Evolutionary conservation across 2,329 filamentous ascomycete species (phyloP).

Genomic region (Metarhizium anisopliae): DNA sequence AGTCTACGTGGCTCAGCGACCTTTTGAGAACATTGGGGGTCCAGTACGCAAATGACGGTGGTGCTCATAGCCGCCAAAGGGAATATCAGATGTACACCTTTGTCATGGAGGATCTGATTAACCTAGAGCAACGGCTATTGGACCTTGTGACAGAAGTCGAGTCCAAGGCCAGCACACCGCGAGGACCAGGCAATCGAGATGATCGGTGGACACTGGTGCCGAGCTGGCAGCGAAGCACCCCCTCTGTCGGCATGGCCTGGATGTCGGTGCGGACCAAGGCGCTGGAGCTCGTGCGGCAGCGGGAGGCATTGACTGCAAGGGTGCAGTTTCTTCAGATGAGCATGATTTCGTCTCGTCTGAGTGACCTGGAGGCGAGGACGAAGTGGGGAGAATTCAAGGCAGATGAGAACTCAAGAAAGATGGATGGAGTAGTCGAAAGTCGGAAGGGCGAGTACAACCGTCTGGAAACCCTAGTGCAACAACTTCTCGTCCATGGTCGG

Average conservation of each 20-base stretch:
- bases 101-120: slow-evolving; percentile 36
- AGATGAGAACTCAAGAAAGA: slow-evolving; percentile 14
- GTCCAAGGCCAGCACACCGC: slow-evolving; percentile 12
- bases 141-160: slow-evolving; percentile 37
- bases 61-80: slow-evolving; percentile 13
- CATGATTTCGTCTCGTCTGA: slow-evolving; percentile 34
- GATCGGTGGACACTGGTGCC: slow-evolving; percentile 28
- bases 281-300: slow-evolving; percentile 35
- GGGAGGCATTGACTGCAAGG: slow-evolving; percentile 33
- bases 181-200: slow-evolving; percentile 10
- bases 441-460: not conserved
- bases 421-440: slow-evolving; percentile 13
- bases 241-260: slow-evolving; percentile 35
- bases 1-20: slow-evolving; percentile 35
- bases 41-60: slow-evolving; percentile 11
- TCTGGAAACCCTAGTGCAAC: not conserved
- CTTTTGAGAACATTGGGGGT: slow-evolving; percentile 25
- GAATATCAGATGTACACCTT: slow-evolving; percentile 39
- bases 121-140: slow-evolving; percentile 33
- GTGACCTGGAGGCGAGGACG: slow-evolving; percentile 25
- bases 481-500: not conserved
- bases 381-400: slow-evolving; percentile 16
- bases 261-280: slow-evolving; percentile 33
- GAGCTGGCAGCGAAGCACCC: slow-evolving; percentile 27
- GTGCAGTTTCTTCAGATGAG: slow-evolving; percentile 40